Conservation (phyloP, 768 basidiomycete species). For the Mrakia gelida region DNA sequence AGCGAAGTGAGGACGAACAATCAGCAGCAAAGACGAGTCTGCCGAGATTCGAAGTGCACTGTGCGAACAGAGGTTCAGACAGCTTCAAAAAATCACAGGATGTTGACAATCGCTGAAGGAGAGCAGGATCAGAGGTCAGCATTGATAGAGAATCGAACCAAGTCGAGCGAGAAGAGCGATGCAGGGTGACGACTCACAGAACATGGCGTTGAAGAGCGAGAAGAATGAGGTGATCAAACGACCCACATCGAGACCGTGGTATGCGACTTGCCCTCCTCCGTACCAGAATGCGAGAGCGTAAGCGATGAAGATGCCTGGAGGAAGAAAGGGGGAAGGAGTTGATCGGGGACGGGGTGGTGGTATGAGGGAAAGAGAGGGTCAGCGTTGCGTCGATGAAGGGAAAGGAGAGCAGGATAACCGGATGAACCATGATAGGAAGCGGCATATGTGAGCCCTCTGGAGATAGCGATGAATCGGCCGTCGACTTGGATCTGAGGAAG, state of each 20-base stretch:
- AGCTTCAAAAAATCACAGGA: slow-evolving; percentile 35
- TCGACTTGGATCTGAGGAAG: slow-evolving; percentile 33
- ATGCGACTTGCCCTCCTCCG: slow-evolving; percentile 38
- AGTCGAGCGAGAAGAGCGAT: too few species aligned
- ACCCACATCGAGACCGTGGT: slow-evolving; percentile 35
- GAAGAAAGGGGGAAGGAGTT: too few species aligned
- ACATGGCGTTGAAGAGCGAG: slow-evolving; percentile 27
- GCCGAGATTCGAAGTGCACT: too few species aligned
- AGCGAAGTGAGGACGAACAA: too few species aligned
- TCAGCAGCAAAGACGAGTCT: too few species aligned
- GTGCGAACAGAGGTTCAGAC: too few species aligned
- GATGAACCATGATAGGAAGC: slow-evolving; percentile 6
- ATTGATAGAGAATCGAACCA: too few species aligned
- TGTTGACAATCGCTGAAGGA: slow-evolving; percentile 33
- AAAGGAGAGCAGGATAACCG: neutral
- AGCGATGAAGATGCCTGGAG: slow-evolving; percentile 3
- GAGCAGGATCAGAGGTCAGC: too few species aligned
- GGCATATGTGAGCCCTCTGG: slow-evolving; percentile 20
- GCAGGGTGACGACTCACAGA: slow-evolving; percentile 32
- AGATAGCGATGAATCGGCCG: slow-evolving; percentile 28
- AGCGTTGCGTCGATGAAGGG: neutral
- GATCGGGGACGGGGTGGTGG: too few species aligned
- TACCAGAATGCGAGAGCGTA: slow-evolving; percentile 36
- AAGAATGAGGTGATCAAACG: slow-evolving; percentile 34
- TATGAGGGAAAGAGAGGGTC: too few species aligned